A percentile compares a stretch with the other conserved stretches of the same genome.
Conservation (phyloP, 306 rosid species). For the Gastrolobium bilobum region DNA sequence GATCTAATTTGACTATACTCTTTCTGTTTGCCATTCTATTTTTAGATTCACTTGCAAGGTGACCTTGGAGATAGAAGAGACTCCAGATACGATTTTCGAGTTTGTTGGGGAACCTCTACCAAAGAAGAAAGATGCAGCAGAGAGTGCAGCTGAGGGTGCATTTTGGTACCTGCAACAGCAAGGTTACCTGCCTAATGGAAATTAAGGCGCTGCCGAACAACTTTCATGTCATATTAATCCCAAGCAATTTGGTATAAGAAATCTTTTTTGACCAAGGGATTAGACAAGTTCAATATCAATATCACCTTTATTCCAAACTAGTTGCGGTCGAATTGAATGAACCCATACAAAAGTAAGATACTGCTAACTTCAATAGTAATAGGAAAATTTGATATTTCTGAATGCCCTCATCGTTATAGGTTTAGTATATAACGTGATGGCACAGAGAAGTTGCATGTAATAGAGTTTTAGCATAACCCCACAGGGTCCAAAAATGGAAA, state of each 20-base stretch:
- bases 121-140: conserved; percentile 82
- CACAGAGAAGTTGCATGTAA: background rate
- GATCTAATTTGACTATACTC: conserved; percentile 34
- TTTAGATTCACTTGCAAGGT: conserved; percentile 79
- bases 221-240: background rate
- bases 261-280: background rate
- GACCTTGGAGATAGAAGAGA: conserved; percentile 70
- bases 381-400: conserved; percentile 10
- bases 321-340: background rate
- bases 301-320: too few species aligned
- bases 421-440: background rate
- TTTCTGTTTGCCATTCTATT: conserved; percentile 21
- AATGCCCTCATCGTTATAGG: conserved; percentile 2
- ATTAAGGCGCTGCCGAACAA: conserved; percentile 16
- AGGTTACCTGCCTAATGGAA: conserved; percentile 56
- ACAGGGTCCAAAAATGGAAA: background rate
- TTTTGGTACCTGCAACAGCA: conserved; percentile 73
- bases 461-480: conserved; percentile 4
- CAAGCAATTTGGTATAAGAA: background rate
- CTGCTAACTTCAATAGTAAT: too few species aligned
- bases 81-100: conserved; percentile 59
- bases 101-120: conserved; percentile 60
- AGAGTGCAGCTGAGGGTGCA: conserved; percentile 87
- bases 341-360: background rate
- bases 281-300: background rate